phyloP scores from a whole-genome alignment of 2,329 filamentous ascomycete genomes.

The Coniella vitis region DNA sequence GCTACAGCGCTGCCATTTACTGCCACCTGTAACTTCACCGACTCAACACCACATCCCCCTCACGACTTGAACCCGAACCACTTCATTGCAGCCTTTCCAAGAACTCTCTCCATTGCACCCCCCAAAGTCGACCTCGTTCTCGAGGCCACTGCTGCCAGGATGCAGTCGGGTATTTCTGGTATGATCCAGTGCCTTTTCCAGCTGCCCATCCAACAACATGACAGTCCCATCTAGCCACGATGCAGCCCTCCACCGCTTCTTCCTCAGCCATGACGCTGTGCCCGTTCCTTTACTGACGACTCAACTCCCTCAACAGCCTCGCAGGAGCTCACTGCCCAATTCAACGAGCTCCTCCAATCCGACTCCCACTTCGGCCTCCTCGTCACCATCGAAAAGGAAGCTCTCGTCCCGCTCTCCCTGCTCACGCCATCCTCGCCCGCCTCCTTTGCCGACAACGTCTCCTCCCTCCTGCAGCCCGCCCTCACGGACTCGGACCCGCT shows the following conservation, averaged over 20 bases:
- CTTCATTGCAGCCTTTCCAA: too few species aligned
- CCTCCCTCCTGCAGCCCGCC: conserved; percentile 50
- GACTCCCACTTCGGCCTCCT: conserved; percentile 61
- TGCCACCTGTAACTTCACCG: too few species aligned
- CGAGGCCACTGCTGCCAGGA: conserved; percentile 1
- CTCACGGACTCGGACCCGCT: conserved; percentile 60
- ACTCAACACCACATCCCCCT: too few species aligned
- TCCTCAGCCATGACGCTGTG: too few species aligned
- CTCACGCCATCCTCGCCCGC: conserved; percentile 46
- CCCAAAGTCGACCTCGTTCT: not conserved
- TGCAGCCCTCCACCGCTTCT: too few species aligned
- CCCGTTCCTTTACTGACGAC: not conserved
- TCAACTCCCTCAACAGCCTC: conserved; percentile 50
- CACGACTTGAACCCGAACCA: too few species aligned
- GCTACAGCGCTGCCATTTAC: too few species aligned
- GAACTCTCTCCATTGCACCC: not conserved
- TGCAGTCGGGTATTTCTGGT: conserved; percentile 18
- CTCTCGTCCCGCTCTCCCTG: conserved; percentile 53
- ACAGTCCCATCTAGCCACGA: too few species aligned
- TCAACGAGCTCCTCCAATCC: conserved; percentile 60
- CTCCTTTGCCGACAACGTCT: conserved; percentile 59
- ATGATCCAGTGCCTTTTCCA: not conserved
- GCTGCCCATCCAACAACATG: not conserved
- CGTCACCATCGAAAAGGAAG: conserved; percentile 62
- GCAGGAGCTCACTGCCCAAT: conserved; percentile 66